Percentiles rank a stretch among this genome's conserved stretches.
These are phyloP conservation scores for Hypomontagnella monticulosa DNA, from an alignment of 495 filamentous ascomycete species.

Conservation along the genomic window DNA sequence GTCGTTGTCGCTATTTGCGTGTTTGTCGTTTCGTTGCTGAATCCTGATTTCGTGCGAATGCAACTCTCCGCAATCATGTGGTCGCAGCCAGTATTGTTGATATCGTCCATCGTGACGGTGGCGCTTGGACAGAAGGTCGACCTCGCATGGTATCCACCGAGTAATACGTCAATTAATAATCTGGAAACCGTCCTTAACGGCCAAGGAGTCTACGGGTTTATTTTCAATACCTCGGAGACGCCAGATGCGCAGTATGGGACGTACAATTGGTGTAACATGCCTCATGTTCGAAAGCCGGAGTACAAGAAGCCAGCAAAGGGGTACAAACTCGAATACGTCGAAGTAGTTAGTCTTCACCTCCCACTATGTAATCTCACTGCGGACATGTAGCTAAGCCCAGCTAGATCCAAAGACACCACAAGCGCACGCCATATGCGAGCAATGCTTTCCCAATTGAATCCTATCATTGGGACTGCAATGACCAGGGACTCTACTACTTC, in stretches of 20 bases:
- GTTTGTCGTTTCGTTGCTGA: constrained; percentile 1
- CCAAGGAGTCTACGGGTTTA: constrained; percentile 67
- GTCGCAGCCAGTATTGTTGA: constrained; percentile 15
- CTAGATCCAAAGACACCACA: constrained; percentile 77
- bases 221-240: constrained; percentile 67
- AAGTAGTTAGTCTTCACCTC: constrained; percentile 59
- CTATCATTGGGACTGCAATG: constrained; percentile 71
- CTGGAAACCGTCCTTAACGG: constrained; percentile 60
- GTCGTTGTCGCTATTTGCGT: neutral
- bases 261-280: constrained; percentile 84
- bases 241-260: constrained; percentile 60
- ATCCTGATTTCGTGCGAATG: constrained; percentile 2
- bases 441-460: constrained; percentile 74
- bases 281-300: constrained; percentile 68
- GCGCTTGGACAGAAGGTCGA: constrained; percentile 46
- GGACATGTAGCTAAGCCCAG: constrained; percentile 1
- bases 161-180: constrained; percentile 65
- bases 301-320: constrained; percentile 59
- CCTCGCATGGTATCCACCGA: constrained; percentile 67
- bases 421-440: constrained; percentile 73
- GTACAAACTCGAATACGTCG: constrained; percentile 71
- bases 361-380: neutral
- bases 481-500: constrained; percentile 69
- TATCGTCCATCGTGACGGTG: constrained; percentile 1
- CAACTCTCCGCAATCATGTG: constrained; percentile 2